These are phyloP conservation scores for Quercus wislizeni DNA, from an alignment of 306 rosid species.

Conservation along the genomic window DNA sequence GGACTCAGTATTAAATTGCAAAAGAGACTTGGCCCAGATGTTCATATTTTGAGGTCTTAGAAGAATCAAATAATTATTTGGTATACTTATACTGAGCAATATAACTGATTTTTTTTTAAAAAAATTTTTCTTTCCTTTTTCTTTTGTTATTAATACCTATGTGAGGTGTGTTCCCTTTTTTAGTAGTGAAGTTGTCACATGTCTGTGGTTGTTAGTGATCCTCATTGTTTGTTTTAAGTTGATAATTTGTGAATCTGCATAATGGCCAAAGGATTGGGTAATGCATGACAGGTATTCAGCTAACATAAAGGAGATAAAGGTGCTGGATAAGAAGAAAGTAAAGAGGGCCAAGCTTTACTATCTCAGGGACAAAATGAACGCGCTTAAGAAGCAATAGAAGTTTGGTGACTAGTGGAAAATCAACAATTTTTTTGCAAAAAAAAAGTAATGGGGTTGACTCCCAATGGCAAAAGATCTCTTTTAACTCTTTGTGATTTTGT, in stretches of 20 bases:
- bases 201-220: no score
- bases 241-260: conserved; percentile 10
- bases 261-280: conserved; percentile 3
- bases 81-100: not conserved
- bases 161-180: not conserved
- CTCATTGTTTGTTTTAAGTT: not conserved
- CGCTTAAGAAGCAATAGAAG: conserved; percentile 52
- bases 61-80: not conserved
- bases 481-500: not conserved
- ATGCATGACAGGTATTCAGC: conserved; percentile 76
- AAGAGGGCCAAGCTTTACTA: conserved; percentile 87
- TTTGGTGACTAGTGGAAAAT: not conserved
- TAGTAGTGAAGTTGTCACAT: no score
- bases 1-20: not conserved
- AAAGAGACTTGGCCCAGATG: not conserved
- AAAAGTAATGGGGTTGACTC: not conserved
- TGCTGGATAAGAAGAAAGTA: conserved; percentile 87
- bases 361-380: conserved; percentile 81
- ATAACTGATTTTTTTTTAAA: not conserved
- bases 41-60: not conserved
- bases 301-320: conserved; percentile 74
- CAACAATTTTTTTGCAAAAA: not conserved
- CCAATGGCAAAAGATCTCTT: not conserved
- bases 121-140: not conserved
- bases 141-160: not conserved